Base-by-base conservation (phyloP, 495 filamentous ascomycete species). In the Penicillium simplicissimum region DNA sequence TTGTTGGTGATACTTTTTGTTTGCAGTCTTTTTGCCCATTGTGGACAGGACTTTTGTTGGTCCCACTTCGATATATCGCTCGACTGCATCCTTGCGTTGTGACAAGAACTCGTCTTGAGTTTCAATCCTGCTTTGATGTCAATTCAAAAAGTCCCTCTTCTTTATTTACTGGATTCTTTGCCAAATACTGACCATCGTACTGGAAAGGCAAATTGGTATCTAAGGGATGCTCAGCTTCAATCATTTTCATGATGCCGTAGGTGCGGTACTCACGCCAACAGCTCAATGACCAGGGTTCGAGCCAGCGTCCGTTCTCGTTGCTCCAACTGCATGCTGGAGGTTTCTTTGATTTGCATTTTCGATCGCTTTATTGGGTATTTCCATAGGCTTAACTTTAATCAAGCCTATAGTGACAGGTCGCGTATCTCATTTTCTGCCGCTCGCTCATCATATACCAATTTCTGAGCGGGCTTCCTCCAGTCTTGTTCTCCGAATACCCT, bases 151-250 rank as follows among this genome's bases (percentile, higher is more conserved):
- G 8, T 13, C 5, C 11, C 4, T 25, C 23, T 28, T 7, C 17
- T 49, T 19, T 49, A 6, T 49, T 1, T 17, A 19, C 21, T n/a
- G n/a, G n/a, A 31, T 31, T 7, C 4, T 31, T 31, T 8, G 1
- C 43, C n/a, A 9, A 17, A 7, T 47, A 47, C n/a, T 47, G 4
- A 47, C 48, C 48, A 52, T 28, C 17, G 23, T 34, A 52, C 48
- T 34, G 48, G 48, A 5, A 34, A 52, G 11, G 48, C 48, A 17
- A 52, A 52, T 52, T 52, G 48, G n/a, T 52, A 49, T 23, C 47
- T 49, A 49, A 4, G 47, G 0, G 23, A 49, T 49, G 47, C 38
- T 49, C 5, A 49, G 47, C 17, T 4, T 19, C 10, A 28, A 49
- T 28, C 11, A 19, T 19, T 21, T 28, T 19, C 47, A 19, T 21